Percentiles rank a stretch among this genome's conserved stretches.
These are phyloP conservation scores for Atkinsonella hypoxylon DNA, from an alignment of 2,329 filamentous ascomycete species.

Conservation along the genomic window DNA sequence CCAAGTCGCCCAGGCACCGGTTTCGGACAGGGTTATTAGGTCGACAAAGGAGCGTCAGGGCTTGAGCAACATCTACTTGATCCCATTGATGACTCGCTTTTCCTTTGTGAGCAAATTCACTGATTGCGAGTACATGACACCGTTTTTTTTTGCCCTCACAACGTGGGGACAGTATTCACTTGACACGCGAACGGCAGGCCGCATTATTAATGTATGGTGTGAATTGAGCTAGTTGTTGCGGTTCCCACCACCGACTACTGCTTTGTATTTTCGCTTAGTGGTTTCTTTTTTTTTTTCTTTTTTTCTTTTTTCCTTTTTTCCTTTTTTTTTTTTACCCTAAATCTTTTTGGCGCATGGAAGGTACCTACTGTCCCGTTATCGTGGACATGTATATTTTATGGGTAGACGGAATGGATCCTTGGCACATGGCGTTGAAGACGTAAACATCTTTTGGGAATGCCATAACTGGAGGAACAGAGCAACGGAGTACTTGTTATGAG, in stretches of 20 bases:
- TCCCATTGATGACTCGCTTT: not conserved
- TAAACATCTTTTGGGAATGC: not conserved
- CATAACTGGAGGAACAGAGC: not conserved
- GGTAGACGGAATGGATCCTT: not conserved
- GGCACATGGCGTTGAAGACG: not conserved
- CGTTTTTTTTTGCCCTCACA: not conserved
- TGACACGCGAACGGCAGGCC: not conserved
- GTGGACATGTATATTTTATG: not conserved
- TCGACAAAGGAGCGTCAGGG: conserved; percentile 29
- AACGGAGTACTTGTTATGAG: not conserved
- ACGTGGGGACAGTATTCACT: not conserved
- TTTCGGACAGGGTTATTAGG: conserved; percentile 23
- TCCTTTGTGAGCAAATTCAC: not conserved
- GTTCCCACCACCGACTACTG: too few relatives aligned
- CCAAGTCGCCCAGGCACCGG: conserved; percentile 20
- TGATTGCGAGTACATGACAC: not conserved
- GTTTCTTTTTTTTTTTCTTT: conserved; percentile 1
- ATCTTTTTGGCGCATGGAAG: not conserved
- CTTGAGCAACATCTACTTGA: conserved; percentile 11
- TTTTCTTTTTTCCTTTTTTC: not conserved
- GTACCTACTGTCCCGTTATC: not conserved
- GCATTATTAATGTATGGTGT: not conserved
- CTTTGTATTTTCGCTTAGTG: too few relatives aligned
- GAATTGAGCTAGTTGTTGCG: too few relatives aligned
- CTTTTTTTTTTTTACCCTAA: not conserved